phyloP scores from a whole-genome alignment of 352 stramenopile species.

The Pythium grandisporangium region DNA sequence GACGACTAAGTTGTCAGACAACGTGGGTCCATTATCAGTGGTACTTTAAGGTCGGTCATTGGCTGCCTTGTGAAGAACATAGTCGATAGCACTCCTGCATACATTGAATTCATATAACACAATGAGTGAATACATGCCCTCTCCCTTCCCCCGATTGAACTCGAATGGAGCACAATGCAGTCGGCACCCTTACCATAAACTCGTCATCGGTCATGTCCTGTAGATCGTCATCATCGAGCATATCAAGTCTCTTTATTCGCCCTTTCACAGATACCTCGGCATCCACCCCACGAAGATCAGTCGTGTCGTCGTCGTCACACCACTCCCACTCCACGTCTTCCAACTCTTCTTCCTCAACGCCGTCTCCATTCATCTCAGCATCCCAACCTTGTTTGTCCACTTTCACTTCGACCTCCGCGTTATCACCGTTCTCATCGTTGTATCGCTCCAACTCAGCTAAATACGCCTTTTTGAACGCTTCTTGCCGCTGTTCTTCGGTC shows the following conservation, averaged over 20 bases:
- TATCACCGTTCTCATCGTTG: slow-evolving; percentile 75
- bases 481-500: slow-evolving; percentile 74
- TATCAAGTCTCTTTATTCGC: slow-evolving; percentile 41
- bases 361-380: slow-evolving; percentile 69
- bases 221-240: slow-evolving; percentile 73
- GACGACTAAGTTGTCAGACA: slow-evolving; percentile 24
- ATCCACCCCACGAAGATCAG: slow-evolving; percentile 21
- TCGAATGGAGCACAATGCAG: too few species aligned
- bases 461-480: slow-evolving; percentile 77
- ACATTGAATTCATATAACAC: slow-evolving; percentile 1
- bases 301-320: slow-evolving; percentile 53
- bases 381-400: slow-evolving; percentile 82
- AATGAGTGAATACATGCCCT: too few species aligned
- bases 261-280: slow-evolving; percentile 66
- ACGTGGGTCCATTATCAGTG: too few species aligned
- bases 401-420: slow-evolving; percentile 68
- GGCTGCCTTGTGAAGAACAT: slow-evolving; percentile 27
- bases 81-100: slow-evolving; percentile 64
- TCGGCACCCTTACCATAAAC: slow-evolving; percentile 77
- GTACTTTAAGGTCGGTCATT: too few species aligned
- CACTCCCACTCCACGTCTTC: slow-evolving; percentile 83
- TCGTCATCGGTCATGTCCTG: slow-evolving; percentile 79
- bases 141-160: too few species aligned
- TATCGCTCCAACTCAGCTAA: slow-evolving; percentile 79
- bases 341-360: slow-evolving; percentile 64